These are phyloP conservation scores for Vicia faba DNA, from an alignment of 306 rosid species.

Conservation along the genomic window DNA sequence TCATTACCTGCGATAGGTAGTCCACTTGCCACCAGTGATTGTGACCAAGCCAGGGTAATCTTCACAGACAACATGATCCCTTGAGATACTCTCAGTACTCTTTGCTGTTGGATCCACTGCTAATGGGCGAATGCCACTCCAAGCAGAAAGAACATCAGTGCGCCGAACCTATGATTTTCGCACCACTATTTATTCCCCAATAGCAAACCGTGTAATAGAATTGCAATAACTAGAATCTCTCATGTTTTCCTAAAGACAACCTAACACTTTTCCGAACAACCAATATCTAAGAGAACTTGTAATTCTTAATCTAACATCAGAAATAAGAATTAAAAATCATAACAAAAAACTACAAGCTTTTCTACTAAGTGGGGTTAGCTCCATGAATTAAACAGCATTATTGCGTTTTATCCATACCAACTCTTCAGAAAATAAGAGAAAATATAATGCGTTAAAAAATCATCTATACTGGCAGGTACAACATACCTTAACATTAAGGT, in stretches of 20 bases:
- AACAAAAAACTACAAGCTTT: neutral
- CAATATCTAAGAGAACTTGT: slow-evolving; percentile 29
- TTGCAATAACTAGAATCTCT: neutral
- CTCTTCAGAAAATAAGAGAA: neutral
- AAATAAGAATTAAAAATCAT: slow-evolving; percentile 6
- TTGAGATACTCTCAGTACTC: slow-evolving; percentile 85
- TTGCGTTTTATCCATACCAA: slow-evolving; percentile 6
- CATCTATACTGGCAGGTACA: slow-evolving; percentile 24
- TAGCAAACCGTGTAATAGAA: slow-evolving; percentile 29
- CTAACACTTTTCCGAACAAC: slow-evolving; percentile 34
- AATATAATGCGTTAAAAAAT: neutral
- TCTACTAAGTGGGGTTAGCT: neutral
- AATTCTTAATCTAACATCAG: slow-evolving; percentile 31
- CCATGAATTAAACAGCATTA: slow-evolving; percentile 11
- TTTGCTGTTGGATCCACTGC: slow-evolving; percentile 88
- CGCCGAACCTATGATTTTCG: slow-evolving; percentile 81
- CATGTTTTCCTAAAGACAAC: neutral
- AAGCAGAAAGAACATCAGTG: slow-evolving; percentile 92
- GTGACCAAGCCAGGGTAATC: slow-evolving; percentile 98
- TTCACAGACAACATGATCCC: slow-evolving; percentile 99
- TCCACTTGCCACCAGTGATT: slow-evolving; percentile 99
- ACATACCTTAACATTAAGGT: slow-evolving; percentile 92
- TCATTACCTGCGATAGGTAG: slow-evolving; percentile 93
- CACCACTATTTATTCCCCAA: slow-evolving; percentile 38
- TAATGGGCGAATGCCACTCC: slow-evolving; percentile 99